Conservation (phyloP, 148 eudicot genomes). For the Rhododendron molle region DNA sequence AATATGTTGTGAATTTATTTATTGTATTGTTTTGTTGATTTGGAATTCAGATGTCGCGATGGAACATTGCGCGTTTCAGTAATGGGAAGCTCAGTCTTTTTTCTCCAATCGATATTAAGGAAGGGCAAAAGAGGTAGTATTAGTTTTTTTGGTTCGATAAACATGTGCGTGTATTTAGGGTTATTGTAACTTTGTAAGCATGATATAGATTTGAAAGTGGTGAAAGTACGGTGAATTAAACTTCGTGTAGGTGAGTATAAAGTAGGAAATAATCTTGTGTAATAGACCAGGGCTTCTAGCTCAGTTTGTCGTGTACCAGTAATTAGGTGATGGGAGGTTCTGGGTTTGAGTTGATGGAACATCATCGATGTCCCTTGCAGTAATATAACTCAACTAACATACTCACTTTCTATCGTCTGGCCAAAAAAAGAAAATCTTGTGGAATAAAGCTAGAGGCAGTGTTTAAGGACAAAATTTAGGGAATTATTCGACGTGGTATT, state of each 20-base stretch:
- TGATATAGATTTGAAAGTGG: neutral
- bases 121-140: conserved; percentile 28
- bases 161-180: neutral
- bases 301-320: too few relatives aligned
- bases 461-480: neutral
- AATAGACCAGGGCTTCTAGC: too few relatives aligned
- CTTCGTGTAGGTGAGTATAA: neutral
- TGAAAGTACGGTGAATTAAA: too few relatives aligned
- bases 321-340: too few relatives aligned
- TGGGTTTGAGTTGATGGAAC: too few relatives aligned
- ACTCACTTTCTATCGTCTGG: too few relatives aligned
- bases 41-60: conserved; percentile 14
- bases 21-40: neutral
- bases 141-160: neutral
- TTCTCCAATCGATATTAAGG: conserved; percentile 6
- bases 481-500: neutral
- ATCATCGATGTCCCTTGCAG: too few relatives aligned
- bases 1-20: neutral
- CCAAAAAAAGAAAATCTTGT: too few relatives aligned
- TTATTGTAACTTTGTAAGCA: neutral
- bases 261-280: neutral
- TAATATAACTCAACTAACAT: too few relatives aligned
- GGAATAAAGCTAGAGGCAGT: neutral
- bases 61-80: conserved; percentile 17
- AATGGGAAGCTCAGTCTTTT: conserved; percentile 12